Conservation (phyloP, 1,284 basidiomycete genomes). For the Schizophyllum commune region DNA sequence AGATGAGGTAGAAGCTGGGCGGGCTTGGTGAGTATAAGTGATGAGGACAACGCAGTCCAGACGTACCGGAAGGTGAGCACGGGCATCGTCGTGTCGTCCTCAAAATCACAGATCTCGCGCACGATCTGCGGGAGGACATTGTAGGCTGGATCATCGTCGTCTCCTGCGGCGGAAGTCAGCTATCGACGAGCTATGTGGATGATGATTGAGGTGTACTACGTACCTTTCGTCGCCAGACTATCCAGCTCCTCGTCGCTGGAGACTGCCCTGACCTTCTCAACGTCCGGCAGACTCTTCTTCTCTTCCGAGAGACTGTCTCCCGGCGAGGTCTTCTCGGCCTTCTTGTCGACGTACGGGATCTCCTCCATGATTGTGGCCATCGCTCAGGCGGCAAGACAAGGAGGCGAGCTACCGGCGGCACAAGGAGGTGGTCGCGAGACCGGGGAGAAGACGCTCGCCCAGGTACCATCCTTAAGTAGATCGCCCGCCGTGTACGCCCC, state of each 20-base stretch:
- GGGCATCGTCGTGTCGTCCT: conserved; percentile 16
- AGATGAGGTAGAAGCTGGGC: conserved; percentile 16
- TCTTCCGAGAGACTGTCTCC: conserved; percentile 9
- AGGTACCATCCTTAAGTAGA: too few relatives aligned
- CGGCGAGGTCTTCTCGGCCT: neutral
- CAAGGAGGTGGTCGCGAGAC: neutral
- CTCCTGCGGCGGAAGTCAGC: conserved; percentile 4
- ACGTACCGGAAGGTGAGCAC: conserved; percentile 19
- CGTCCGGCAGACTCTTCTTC: conserved; percentile 10
- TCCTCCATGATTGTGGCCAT: neutral
- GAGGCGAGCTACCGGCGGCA: neutral
- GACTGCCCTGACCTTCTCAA: conserved; percentile 10
- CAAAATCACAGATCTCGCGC: conserved; percentile 18
- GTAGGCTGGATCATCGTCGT: conserved; percentile 17
- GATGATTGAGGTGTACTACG: neutral
- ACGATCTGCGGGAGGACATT: conserved; percentile 16
- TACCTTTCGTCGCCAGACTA: conserved; percentile 10
- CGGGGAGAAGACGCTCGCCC: neutral
- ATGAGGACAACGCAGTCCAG: neutral
- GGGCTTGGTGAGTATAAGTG: neutral
- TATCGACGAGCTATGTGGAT: neutral
- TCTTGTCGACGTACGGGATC: neutral
- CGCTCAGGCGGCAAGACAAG: neutral
- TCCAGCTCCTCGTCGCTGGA: conserved; percentile 5
- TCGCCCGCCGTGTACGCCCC: too few relatives aligned